Percentiles rank a stretch among this genome's conserved stretches.
These are phyloP conservation scores for Mollisiaceae sp. DNA, from an alignment of 2,329 filamentous ascomycete species.

Conservation along the genomic window DNA sequence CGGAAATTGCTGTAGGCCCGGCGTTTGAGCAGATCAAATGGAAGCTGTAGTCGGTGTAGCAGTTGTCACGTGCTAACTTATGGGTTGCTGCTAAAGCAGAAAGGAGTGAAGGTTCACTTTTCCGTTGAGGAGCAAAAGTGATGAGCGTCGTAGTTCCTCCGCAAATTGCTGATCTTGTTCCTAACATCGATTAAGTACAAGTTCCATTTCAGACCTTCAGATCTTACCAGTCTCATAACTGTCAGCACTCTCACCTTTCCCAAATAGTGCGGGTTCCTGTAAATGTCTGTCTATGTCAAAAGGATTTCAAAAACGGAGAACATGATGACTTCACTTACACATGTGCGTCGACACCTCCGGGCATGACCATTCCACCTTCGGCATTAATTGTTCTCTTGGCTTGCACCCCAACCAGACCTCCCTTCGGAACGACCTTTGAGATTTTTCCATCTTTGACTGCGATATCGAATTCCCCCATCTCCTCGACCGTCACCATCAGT, in stretches of 20 bases:
- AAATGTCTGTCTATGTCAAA: conserved; percentile 25
- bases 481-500: conserved; percentile 47
- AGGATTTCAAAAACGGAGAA: neutral
- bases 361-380: conserved; percentile 52
- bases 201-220: neutral
- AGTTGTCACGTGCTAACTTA: conserved; percentile 48
- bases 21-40: conserved; percentile 52
- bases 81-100: conserved; percentile 50
- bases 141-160: conserved; percentile 56
- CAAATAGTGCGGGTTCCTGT: conserved; percentile 51
- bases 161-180: conserved; percentile 51
- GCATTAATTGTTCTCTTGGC: conserved; percentile 46
- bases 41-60: conserved; percentile 56
- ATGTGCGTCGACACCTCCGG: conserved; percentile 52
- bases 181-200: conserved; percentile 33
- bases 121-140: conserved; percentile 53
- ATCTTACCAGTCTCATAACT: conserved; percentile 37
- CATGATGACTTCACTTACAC: conserved; percentile 38
- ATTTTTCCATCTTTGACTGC: conserved; percentile 51
- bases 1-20: conserved; percentile 44
- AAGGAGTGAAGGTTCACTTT: conserved; percentile 51
- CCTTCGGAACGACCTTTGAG: conserved; percentile 43
- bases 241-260: conserved; percentile 40
- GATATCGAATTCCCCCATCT: conserved; percentile 47
- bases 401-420: conserved; percentile 39